Percentiles rank a stretch among this genome's conserved stretches.
phyloP scores from a whole-genome alignment of 177 flowering plant genomes.

The Vitis hybrid region DNA sequence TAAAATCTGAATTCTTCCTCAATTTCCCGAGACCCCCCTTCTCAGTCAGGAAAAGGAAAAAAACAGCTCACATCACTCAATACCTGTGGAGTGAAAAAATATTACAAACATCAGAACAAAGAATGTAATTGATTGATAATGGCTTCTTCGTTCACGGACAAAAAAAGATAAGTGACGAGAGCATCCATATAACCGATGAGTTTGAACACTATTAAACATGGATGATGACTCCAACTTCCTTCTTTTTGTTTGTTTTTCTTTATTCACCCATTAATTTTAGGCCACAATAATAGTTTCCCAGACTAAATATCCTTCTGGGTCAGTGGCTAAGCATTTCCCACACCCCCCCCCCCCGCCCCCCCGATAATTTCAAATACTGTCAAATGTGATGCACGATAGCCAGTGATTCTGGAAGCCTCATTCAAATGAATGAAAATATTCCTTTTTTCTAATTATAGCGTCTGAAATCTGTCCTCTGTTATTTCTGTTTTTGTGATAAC shows the following conservation, averaged over 20 bases:
- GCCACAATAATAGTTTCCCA: constrained; percentile 23
- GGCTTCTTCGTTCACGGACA: not conserved
- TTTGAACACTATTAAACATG: not conserved
- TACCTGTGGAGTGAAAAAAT: not conserved
- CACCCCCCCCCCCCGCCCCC: too few species aligned
- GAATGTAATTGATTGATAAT: not conserved
- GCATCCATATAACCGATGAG: not conserved
- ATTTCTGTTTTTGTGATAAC: not conserved
- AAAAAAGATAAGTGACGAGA: not conserved
- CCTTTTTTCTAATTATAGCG: not conserved
- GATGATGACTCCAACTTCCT: constrained; percentile 14
- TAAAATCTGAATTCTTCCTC: not conserved
- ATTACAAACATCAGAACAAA: not conserved
- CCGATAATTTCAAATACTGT: too few species aligned
- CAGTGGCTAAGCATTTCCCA: not conserved
- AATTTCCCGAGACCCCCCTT: too few species aligned
- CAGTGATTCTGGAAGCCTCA: not conserved
- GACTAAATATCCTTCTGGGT: constrained; percentile 20
- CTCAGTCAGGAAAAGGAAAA: too few species aligned
- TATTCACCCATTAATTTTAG: constrained; percentile 21
- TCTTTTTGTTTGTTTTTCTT: constrained; percentile 8
- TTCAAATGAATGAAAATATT: not conserved
- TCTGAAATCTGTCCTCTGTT: not conserved
- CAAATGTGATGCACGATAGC: not conserved
- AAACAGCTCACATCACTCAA: too few species aligned